A percentile compares a stretch with the other conserved stretches of the same genome.
These are phyloP conservation scores for Syncephalastrum contaminatum DNA, from an alignment of 371 early-diverging fungal species.

Conservation along the genomic window DNA sequence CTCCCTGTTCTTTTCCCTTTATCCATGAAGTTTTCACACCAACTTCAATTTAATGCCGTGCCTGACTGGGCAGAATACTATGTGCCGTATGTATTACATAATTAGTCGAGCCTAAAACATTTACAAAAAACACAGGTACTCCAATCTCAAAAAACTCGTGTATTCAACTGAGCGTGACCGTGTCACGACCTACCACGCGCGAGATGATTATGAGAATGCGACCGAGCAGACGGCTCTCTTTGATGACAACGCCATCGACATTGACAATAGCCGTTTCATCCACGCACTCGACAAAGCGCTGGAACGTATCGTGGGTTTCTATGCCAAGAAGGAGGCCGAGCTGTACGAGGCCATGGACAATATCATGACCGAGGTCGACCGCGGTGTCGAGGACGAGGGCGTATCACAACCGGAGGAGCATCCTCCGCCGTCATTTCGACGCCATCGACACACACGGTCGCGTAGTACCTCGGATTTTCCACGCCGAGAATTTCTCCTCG, in stretches of 20 bases:
- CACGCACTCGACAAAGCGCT: slow-evolving; percentile 79
- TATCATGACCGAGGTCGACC: slow-evolving; percentile 32
- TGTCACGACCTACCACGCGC: slow-evolving; percentile 29
- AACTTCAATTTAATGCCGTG: slow-evolving; percentile 84
- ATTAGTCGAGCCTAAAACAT: not conserved
- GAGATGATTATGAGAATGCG: slow-evolving; percentile 28
- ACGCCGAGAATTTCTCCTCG: slow-evolving; percentile 28
- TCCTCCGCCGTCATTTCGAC: too few species aligned
- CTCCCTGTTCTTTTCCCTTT: not conserved
- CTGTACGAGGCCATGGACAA: slow-evolving; percentile 64
- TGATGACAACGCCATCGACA: slow-evolving; percentile 18
- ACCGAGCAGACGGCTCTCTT: slow-evolving; percentile 45
- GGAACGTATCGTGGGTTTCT: slow-evolving; percentile 77
- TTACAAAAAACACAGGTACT: slow-evolving; percentile 46
- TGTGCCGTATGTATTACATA: slow-evolving; percentile 50
- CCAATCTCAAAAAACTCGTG: slow-evolving; percentile 85
- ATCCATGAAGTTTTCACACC: slow-evolving; percentile 62
- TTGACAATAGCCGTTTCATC: slow-evolving; percentile 60
- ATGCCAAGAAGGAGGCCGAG: slow-evolving; percentile 80
- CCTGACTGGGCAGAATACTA: slow-evolving; percentile 91
- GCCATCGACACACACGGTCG: slow-evolving; percentile 3
- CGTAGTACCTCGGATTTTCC: slow-evolving; percentile 29
- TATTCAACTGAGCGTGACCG: slow-evolving; percentile 87
- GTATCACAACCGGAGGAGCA: too few species aligned
- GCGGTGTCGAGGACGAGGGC: slow-evolving; percentile 5